These are phyloP conservation scores for Massariosphaeria phaeospora DNA, from an alignment of 495 filamentous ascomycete genomes.

Conservation along the genomic window DNA sequence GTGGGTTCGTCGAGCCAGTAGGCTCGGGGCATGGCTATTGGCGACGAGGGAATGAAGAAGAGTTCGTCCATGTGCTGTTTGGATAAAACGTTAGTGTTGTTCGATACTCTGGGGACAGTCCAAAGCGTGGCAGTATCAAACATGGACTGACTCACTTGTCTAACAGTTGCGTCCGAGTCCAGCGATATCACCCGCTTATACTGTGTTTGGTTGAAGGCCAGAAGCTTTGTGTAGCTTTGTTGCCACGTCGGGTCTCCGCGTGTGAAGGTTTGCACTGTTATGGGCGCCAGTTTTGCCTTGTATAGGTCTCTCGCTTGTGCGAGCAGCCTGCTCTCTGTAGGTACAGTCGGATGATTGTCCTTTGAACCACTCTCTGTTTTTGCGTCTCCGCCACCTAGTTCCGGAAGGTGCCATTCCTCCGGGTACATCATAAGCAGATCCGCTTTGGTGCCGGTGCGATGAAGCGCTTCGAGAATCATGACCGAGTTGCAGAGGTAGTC, in stretches of 20 bases:
- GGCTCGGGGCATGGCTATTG: slow-evolving; percentile 62
- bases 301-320: slow-evolving; percentile 57
- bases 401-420: slow-evolving; percentile 48
- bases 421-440: slow-evolving; percentile 67
- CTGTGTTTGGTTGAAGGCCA: slow-evolving; percentile 64
- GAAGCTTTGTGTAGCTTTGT: slow-evolving; percentile 62
- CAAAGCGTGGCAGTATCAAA: too few relatives aligned
- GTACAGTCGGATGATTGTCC: slow-evolving; percentile 43
- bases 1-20: slow-evolving; percentile 60
- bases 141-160: too few relatives aligned
- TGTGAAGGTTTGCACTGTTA: slow-evolving; percentile 47
- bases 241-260: slow-evolving; percentile 50
- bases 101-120: too few relatives aligned
- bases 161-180: slow-evolving; percentile 61
- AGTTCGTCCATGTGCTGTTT: slow-evolving; percentile 64
- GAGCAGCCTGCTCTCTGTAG: slow-evolving; percentile 57
- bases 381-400: too few relatives aligned
- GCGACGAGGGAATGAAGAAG: slow-evolving; percentile 60
- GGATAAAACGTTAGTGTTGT: too few relatives aligned
- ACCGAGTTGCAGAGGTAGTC: slow-evolving; percentile 70
- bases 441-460: slow-evolving; percentile 57
- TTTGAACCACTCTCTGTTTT: slow-evolving; percentile 32
- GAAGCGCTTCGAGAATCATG: slow-evolving; percentile 65
- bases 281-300: slow-evolving; percentile 56
- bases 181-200: slow-evolving; percentile 64